phyloP scores from a whole-genome alignment of 1,284 basidiomycete species.

The Phellopilus nigrolimitatus region DNA sequence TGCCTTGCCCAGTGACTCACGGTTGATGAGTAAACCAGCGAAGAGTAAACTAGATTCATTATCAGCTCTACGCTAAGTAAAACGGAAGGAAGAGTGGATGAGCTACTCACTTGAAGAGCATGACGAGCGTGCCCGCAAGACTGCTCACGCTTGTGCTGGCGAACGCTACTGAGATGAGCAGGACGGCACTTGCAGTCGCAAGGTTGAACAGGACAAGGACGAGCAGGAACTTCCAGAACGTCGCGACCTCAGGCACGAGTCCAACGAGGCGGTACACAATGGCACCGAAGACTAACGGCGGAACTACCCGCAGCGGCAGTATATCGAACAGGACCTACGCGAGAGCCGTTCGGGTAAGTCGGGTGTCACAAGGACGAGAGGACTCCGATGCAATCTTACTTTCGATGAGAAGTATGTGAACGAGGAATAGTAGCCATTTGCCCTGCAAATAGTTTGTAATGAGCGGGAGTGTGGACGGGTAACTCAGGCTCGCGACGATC shows the following conservation, averaged over 20 bases:
- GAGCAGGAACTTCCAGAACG: conserved; percentile 98
- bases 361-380: background rate
- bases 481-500: conserved; percentile 21
- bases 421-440: conserved; percentile 96
- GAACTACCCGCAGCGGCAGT: conserved; percentile 88
- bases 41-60: conserved; percentile 74
- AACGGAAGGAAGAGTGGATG: background rate
- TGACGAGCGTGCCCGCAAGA: conserved; percentile 88
- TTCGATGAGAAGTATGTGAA: conserved; percentile 96
- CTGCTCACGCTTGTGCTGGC: conserved; percentile 85
- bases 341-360: background rate
- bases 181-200: conserved; percentile 85
- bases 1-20: conserved; percentile 75
- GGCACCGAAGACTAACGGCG: conserved; percentile 90
- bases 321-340: conserved; percentile 88
- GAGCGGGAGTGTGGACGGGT: background rate
- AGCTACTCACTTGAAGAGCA: conserved; percentile 90
- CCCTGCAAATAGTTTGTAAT: conserved; percentile 39
- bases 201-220: conserved; percentile 93
- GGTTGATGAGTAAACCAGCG: conserved; percentile 92
- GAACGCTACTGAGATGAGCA: conserved; percentile 87
- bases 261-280: conserved; percentile 94
- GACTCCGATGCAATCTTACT: conserved; percentile 32
- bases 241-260: conserved; percentile 81
- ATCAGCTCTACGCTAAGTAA: background rate